Percentiles rank a stretch among this genome's conserved stretches.
phyloP scores from a whole-genome alignment of 2,329 filamentous ascomycete genomes.

The Trichoderma asperellum region DNA sequence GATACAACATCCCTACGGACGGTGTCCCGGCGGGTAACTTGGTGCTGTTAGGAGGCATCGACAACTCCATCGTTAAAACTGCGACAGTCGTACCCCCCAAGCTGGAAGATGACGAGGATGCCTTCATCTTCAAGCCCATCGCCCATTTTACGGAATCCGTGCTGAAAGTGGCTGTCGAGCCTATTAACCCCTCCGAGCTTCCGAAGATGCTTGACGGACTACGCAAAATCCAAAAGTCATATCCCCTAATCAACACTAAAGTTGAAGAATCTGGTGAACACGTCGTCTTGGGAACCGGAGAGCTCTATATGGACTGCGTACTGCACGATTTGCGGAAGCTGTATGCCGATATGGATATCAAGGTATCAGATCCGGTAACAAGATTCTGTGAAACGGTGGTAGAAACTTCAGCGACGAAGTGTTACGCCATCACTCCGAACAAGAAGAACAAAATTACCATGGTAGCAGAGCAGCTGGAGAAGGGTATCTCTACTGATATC shows the following conservation, averaged over 20 bases:
- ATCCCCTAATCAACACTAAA: constrained; percentile 92
- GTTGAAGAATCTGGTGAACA: constrained; percentile 98
- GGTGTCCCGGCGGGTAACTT: constrained; percentile 93
- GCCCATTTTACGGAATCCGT: constrained; percentile 96
- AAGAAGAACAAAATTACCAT: constrained; percentile 99
- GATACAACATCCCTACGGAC: constrained; percentile 90
- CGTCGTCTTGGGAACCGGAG: constrained; percentile 90
- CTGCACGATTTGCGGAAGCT: constrained; percentile 88
- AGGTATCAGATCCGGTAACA: constrained; percentile 96
- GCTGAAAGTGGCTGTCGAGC: constrained; percentile 96
- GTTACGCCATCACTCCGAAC: constrained; percentile 96
- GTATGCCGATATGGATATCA: constrained; percentile 99
- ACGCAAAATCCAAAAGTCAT: constrained; percentile 96
- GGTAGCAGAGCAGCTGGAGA: constrained; percentile 93
- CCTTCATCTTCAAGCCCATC: constrained; percentile 92
- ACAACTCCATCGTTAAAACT: constrained; percentile 98
- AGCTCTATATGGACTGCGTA: constrained; percentile 99
- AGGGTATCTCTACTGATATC: constrained; percentile 93
- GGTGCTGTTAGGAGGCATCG: constrained; percentile 88
- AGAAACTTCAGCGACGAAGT: constrained; percentile 96
- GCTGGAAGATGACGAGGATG: constrained; percentile 85
- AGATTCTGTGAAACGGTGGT: constrained; percentile 98
- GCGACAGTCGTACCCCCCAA: constrained; percentile 84
- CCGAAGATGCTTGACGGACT: constrained; percentile 98
- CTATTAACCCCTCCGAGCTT: constrained; percentile 95